Conservation (phyloP, 2,329 filamentous ascomycete genomes). For the Fusarium nanum region DNA sequence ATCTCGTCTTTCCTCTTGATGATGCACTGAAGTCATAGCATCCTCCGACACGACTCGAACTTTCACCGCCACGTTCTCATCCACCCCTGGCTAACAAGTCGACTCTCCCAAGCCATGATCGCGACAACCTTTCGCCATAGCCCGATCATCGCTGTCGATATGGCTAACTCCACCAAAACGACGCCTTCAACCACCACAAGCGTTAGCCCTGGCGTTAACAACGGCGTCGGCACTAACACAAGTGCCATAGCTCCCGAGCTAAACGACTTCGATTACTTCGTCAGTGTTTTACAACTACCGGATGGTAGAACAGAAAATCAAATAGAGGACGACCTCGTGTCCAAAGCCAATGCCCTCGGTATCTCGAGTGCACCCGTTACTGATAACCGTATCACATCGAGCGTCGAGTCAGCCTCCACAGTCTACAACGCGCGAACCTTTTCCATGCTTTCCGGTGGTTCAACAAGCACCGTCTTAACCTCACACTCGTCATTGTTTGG, state of each 20-base stretch:
- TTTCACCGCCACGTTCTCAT: conserved; percentile 26
- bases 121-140: conserved; percentile 30
- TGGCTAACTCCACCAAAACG: conserved; percentile 37
- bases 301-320: conserved; percentile 53
- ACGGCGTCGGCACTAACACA: conserved; percentile 25
- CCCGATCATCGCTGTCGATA: conserved; percentile 34
- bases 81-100: conserved; percentile 24
- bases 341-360: conserved; percentile 52
- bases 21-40: conserved; percentile 37
- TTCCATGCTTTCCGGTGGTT: conserved; percentile 58
- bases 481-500: conserved; percentile 57
- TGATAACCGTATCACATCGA: conserved; percentile 54
- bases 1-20: conserved; percentile 23
- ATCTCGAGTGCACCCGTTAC: conserved; percentile 47
- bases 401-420: conserved; percentile 57
- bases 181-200: conserved; percentile 29
- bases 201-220: conserved; percentile 30
- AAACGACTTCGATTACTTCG: conserved; percentile 54
- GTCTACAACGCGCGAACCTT: conserved; percentile 58
- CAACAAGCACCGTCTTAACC: conserved; percentile 56
- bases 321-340: conserved; percentile 53
- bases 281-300: conserved; percentile 54
- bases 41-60: conserved; percentile 15
- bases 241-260: conserved; percentile 52
- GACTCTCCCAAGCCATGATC: conserved; percentile 32